A percentile compares a stretch with the other conserved stretches of the same genome.
phyloP scores from a whole-genome alignment of 1,139 yeast genomes.

The Suhomyces coccinellae region DNA sequence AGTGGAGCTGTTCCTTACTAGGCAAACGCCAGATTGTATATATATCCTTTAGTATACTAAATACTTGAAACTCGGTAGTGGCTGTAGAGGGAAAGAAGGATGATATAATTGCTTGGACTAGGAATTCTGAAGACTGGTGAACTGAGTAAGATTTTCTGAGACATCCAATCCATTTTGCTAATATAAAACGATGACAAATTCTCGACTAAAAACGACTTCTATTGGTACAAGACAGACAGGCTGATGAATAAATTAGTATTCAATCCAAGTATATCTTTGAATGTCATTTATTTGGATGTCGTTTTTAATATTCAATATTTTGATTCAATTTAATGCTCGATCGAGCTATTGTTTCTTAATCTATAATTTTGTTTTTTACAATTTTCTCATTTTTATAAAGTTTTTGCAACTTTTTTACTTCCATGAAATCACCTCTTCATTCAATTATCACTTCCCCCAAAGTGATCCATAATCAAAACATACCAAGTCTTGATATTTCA shows the following conservation, averaged over 20 bases:
- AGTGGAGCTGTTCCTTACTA: constrained; percentile 17
- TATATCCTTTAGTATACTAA: constrained; percentile 3
- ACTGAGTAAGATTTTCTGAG: too few relatives aligned
- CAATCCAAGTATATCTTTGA: too few relatives aligned
- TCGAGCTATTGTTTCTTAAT: background rate
- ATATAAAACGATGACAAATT: too few relatives aligned
- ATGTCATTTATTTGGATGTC: too few relatives aligned
- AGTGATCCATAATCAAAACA: constrained; percentile 19
- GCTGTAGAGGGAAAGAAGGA: background rate
- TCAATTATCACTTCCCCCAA: constrained; percentile 32
- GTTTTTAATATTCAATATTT: too few relatives aligned
- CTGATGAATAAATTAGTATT: too few relatives aligned
- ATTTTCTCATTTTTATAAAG: background rate
- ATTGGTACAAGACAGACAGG: too few relatives aligned
- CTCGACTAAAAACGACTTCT: too few relatives aligned
- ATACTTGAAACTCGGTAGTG: background rate
- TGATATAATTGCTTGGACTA: background rate
- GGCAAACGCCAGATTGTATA: constrained; percentile 7
- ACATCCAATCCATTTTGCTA: too few relatives aligned
- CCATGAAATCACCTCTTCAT: constrained; percentile 14
- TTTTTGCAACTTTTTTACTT: constrained; percentile 6
- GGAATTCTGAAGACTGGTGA: background rate
- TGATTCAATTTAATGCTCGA: too few relatives aligned
- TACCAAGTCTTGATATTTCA: constrained; percentile 54
- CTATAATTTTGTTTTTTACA: background rate